These are phyloP conservation scores for Monilinia polystroma DNA, from an alignment of 2,329 filamentous ascomycete genomes.

Conservation along the genomic window DNA sequence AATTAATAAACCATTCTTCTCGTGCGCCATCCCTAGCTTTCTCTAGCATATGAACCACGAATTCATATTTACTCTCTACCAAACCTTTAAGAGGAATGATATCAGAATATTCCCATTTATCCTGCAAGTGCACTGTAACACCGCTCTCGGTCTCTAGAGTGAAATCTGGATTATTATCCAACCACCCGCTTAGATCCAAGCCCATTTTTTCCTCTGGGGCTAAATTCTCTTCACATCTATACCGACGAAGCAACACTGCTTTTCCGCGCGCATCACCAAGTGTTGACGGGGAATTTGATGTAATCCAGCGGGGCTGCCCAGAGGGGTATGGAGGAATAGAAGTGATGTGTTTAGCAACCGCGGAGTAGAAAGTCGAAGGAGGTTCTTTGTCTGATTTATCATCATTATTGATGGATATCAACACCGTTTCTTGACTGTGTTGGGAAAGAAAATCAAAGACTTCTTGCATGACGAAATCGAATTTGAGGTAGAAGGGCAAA, in stretches of 20 bases:
- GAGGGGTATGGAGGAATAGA: constrained; percentile 39
- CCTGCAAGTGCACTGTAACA: constrained; percentile 46
- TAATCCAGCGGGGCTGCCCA: constrained; percentile 56
- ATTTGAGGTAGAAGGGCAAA: constrained; percentile 60
- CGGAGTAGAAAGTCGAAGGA: constrained; percentile 48
- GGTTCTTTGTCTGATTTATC: constrained; percentile 55
- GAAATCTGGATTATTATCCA: constrained; percentile 63
- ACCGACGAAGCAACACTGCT: constrained; percentile 66
- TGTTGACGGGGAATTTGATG: constrained; percentile 56
- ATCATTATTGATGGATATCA: constrained; percentile 69
- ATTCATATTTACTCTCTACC: constrained; percentile 44
- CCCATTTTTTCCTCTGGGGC: constrained; percentile 39
- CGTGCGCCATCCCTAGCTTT: constrained; percentile 35
- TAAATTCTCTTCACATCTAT: constrained; percentile 49
- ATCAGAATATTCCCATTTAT: constrained; percentile 48
- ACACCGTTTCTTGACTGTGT: constrained; percentile 63
- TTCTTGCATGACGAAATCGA: constrained; percentile 58
- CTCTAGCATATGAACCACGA: constrained; percentile 43
- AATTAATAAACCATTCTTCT: constrained; percentile 45
- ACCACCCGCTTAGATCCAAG: constrained; percentile 52
- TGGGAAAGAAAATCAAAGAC: constrained; percentile 58
- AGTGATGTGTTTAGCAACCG: constrained; percentile 55
- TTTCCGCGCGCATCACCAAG: constrained; percentile 65
- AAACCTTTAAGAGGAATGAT: constrained; percentile 43
- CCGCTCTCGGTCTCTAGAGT: constrained; percentile 45